A percentile compares a stretch with the other conserved stretches of the same genome.
Conservation (phyloP, 768 basidiomycete genomes). For the Tricholoma sp. region DNA sequence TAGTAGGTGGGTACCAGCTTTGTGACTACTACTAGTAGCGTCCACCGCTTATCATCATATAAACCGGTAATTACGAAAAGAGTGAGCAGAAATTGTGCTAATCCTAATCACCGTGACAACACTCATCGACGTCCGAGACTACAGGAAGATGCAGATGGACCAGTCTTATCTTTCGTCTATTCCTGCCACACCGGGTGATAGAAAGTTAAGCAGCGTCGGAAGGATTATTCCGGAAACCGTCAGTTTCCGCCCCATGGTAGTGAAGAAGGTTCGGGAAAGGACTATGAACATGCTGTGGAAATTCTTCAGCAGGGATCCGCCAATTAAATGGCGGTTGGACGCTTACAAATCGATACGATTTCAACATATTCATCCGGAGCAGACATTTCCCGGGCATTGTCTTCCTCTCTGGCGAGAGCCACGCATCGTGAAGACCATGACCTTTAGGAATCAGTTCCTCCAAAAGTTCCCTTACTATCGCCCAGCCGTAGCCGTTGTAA, state of each 20-base stretch:
- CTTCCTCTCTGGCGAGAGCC: conserved; percentile 43
- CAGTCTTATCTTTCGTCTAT: no score
- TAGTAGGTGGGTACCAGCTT: no score
- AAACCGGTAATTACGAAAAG: no score
- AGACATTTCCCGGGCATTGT: conserved; percentile 52
- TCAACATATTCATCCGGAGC: conserved; percentile 53
- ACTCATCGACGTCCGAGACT: no score
- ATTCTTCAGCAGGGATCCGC: not conserved
- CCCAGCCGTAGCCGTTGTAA: conserved; percentile 53
- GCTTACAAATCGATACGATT: conserved; percentile 51
- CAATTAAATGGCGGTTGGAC: not conserved
- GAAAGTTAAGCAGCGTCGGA: no score
- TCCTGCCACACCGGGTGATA: no score
- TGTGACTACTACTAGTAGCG: no score
- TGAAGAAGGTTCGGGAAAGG: conserved; percentile 54
- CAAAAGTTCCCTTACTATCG: conserved; percentile 43
- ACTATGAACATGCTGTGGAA: conserved; percentile 44
- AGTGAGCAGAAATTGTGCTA: no score
- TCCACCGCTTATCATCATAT: no score
- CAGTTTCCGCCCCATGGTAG: conserved; percentile 34
- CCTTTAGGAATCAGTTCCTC: conserved; percentile 37
- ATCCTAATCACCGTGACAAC: no score
- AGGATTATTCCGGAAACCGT: no score
- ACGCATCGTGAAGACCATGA: conserved; percentile 43
- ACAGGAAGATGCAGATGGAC: no score